Percentiles rank a stretch among this genome's conserved stretches.
Evolutionary conservation across 805 yeast species (phyloP).

Genomic region (Teunomyces cretensis): DNA sequence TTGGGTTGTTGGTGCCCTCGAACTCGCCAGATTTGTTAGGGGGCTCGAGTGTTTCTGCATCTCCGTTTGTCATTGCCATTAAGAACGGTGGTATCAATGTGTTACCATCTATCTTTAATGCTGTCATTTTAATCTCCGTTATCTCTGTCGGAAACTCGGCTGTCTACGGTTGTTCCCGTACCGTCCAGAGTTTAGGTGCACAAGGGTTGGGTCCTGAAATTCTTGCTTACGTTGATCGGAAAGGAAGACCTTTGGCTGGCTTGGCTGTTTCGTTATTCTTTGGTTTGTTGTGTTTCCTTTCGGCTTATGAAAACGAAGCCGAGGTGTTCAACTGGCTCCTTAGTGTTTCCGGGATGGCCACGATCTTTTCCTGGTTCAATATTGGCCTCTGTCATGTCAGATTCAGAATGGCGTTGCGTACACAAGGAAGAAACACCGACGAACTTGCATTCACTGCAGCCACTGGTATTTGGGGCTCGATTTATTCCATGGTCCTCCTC

Average conservation of each 20-base stretch:
- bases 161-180: slow-evolving; percentile 26
- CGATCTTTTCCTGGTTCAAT: slow-evolving; percentile 37
- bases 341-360: slow-evolving; percentile 35
- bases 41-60: slow-evolving; percentile 18
- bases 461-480: slow-evolving; percentile 25
- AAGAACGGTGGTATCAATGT: slow-evolving; percentile 26
- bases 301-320: slow-evolving; percentile 13
- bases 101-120: slow-evolving; percentile 27
- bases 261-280: slow-evolving; percentile 12
- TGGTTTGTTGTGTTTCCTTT: slow-evolving; percentile 17
- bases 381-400: slow-evolving; percentile 32
- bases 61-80: slow-evolving; percentile 31
- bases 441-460: slow-evolving; percentile 23
- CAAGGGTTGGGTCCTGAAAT: slow-evolving; percentile 15
- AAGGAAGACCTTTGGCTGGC: slow-evolving; percentile 17
- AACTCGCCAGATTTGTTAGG: slow-evolving; percentile 19
- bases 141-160: slow-evolving; percentile 31
- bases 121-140: slow-evolving; percentile 26
- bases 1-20: slow-evolving; percentile 23
- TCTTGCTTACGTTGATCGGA: slow-evolving; percentile 16
- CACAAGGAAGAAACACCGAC: slow-evolving; percentile 19
- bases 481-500: slow-evolving; percentile 23
- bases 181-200: slow-evolving; percentile 15
- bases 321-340: slow-evolving; percentile 29
- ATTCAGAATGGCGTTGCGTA: slow-evolving; percentile 30